Conservation (phyloP, 78 protist genomes). For the Isochrysis galbana region DNA sequence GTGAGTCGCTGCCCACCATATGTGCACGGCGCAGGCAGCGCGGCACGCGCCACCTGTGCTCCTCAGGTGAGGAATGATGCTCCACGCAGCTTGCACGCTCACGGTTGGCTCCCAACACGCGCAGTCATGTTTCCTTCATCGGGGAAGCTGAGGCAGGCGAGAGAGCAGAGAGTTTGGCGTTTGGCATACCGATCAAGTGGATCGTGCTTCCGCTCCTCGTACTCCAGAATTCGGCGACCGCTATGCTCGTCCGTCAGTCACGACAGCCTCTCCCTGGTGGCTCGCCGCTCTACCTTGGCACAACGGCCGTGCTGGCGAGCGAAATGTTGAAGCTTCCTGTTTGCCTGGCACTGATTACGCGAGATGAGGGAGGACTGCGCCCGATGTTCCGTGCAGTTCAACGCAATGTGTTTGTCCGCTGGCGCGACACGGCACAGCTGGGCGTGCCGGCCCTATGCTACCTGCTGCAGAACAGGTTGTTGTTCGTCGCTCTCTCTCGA, state of each 20-base stretch:
- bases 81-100: no score
- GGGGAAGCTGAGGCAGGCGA: no score
- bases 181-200: background rate
- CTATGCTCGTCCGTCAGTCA: background rate
- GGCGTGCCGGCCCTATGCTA: constrained; percentile 28
- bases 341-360: background rate
- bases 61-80: no score
- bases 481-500: constrained; percentile 5
- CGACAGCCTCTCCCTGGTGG: background rate
- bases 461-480: constrained; percentile 25
- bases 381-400: background rate
- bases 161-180: no score
- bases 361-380: background rate
- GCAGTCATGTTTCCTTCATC: no score
- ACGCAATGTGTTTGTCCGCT: background rate
- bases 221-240: background rate
- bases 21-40: no score
- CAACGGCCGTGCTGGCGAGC: background rate
- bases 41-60: no score
- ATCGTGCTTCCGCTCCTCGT: background rate
- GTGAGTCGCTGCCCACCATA: no score
- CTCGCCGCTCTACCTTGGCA: background rate
- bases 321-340: background rate
- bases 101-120: no score
- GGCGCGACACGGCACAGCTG: background rate